phyloP scores from a whole-genome alignment of 2,329 filamentous ascomycete species.

The Hypoxylon sp. region DNA sequence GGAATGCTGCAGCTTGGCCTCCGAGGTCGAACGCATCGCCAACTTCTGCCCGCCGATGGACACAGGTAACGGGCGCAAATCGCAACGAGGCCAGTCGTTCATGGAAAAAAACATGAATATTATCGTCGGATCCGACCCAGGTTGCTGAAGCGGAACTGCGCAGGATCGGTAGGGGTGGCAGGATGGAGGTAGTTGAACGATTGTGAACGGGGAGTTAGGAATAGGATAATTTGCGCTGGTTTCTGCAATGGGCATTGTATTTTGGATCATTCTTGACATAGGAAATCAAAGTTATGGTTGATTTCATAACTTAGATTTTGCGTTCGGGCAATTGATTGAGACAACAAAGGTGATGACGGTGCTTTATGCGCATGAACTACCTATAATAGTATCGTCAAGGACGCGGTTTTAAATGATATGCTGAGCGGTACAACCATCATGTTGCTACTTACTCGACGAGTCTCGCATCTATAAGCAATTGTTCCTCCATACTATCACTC shows the following conservation, averaged over 20 bases:
- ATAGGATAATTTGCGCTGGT: neutral
- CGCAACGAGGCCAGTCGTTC: conserved; percentile 25
- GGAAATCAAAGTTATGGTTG: neutral
- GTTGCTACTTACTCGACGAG: neutral
- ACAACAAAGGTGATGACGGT: neutral
- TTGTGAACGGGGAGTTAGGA: neutral
- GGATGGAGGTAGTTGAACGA: neutral
- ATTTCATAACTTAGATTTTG: neutral
- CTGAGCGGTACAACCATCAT: neutral
- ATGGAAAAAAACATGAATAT: conserved; percentile 1
- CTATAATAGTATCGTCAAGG: neutral
- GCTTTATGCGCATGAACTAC: neutral
- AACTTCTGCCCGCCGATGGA: no score
- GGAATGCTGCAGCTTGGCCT: conserved; percentile 20
- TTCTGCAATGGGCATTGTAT: neutral
- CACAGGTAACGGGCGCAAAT: neutral
- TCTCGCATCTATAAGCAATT: neutral
- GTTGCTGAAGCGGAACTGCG: neutral
- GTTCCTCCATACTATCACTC: neutral
- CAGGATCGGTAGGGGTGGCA: neutral
- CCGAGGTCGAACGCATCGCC: conserved; percentile 30
- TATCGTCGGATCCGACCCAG: neutral
- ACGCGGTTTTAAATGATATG: neutral
- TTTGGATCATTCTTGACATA: neutral
- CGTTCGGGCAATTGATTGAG: neutral